Percentiles rank a stretch among this genome's conserved stretches.
These are phyloP conservation scores for Trametes cingulata DNA, from an alignment of 768 basidiomycete genomes.

Conservation along the genomic window DNA sequence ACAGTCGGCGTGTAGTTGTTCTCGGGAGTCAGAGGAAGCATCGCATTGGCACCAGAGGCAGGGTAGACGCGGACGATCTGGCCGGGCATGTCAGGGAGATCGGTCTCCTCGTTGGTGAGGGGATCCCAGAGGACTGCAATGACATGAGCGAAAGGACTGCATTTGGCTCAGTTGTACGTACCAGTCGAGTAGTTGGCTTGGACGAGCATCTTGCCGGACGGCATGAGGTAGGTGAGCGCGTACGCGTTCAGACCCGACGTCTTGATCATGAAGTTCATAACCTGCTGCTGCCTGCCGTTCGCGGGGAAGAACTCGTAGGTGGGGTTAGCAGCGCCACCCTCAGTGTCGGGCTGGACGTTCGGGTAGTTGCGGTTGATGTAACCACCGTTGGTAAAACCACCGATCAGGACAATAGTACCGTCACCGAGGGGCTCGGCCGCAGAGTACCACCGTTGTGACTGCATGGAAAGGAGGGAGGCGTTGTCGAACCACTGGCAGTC, in stretches of 20 bases:
- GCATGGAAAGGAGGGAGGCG: slow-evolving; percentile 59
- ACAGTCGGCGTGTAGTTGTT: slow-evolving; percentile 87
- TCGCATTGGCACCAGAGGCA: slow-evolving; percentile 83
- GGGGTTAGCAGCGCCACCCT: slow-evolving; percentile 76
- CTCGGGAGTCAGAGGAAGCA: slow-evolving; percentile 87
- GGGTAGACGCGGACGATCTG: slow-evolving; percentile 83
- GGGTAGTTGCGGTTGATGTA: slow-evolving; percentile 79
- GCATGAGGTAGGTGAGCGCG: slow-evolving; percentile 71
- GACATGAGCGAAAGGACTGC: slow-evolving; percentile 6
- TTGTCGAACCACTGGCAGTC: slow-evolving; percentile 77
- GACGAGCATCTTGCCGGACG: slow-evolving; percentile 76
- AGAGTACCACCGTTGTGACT: slow-evolving; percentile 76
- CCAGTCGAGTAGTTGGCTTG: slow-evolving; percentile 82
- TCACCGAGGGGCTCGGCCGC: slow-evolving; percentile 73
- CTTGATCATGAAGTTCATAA: slow-evolving; percentile 66
- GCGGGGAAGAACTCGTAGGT: slow-evolving; percentile 84
- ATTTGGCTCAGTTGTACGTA: slow-evolving; percentile 36
- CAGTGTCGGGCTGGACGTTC: slow-evolving; percentile 58
- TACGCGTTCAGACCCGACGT: slow-evolving; percentile 82
- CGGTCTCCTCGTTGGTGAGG: slow-evolving; percentile 54
- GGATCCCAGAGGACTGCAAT: slow-evolving; percentile 52
- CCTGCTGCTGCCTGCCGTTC: slow-evolving; percentile 44
- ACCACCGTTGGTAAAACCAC: slow-evolving; percentile 77
- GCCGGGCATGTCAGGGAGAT: slow-evolving; percentile 72
- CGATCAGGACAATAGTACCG: slow-evolving; percentile 78